Percentiles rank a stretch among this genome's conserved stretches.
Evolutionary conservation across 768 basidiomycete species (phyloP).

Genomic region (Suillus luteus): DNA sequence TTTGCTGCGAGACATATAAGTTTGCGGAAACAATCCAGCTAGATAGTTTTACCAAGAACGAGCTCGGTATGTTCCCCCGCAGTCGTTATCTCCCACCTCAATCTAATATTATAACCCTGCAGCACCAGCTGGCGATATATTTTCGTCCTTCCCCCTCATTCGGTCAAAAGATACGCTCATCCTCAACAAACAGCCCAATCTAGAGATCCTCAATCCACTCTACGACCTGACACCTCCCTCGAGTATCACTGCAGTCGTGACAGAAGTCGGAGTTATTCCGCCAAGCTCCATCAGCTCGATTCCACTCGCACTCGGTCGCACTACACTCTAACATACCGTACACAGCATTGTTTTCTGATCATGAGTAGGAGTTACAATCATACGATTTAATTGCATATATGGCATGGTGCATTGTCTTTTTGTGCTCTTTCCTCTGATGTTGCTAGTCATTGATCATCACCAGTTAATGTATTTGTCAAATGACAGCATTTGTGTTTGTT

Average conservation of each 20-base stretch:
- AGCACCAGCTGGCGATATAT: constrained; percentile 31
- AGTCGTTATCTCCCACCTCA: background rate
- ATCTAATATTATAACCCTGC: background rate
- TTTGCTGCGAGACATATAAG: constrained; percentile 99
- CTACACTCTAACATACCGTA: constrained; percentile 11
- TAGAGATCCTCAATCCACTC: constrained; percentile 82
- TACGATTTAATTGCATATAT: background rate
- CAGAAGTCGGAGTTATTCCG: constrained; percentile 94
- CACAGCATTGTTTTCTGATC: background rate
- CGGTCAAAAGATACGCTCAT: constrained; percentile 8
- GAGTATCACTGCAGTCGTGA: constrained; percentile 94
- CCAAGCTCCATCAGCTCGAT: constrained; percentile 89
- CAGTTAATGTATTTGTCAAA: background rate
- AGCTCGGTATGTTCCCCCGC: constrained; percentile 64
- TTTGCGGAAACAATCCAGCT: constrained; percentile 91
- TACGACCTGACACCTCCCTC: constrained; percentile 94
- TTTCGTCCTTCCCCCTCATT: constrained; percentile 23
- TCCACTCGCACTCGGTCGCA: constrained; percentile 57
- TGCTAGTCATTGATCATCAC: background rate
- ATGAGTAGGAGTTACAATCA: background rate
- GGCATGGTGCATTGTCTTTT: background rate
- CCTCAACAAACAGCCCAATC: constrained; percentile 45
- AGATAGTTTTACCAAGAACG: constrained; percentile 95
- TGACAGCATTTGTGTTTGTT: background rate
- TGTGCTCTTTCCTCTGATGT: background rate